Evolutionary conservation across 2,329 filamentous ascomycete species (phyloP).

Genomic region (Mycosphaerella arachidis): DNA sequence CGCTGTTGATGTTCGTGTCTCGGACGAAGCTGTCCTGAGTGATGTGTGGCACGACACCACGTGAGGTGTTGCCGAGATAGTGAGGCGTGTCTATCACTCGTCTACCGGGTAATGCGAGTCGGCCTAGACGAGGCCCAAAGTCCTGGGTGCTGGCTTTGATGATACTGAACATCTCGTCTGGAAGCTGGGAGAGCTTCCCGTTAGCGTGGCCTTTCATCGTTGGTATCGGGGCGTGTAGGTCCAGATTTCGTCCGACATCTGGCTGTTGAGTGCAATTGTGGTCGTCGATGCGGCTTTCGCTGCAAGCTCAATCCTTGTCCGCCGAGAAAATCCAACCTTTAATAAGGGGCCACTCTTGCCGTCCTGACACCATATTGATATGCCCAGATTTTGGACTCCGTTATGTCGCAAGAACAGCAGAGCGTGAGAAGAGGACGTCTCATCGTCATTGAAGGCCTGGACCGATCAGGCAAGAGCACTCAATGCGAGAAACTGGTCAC

Average conservation of each 20-base stretch:
- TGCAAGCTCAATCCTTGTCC: not conserved
- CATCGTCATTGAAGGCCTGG: constrained; percentile 81
- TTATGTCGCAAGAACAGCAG: not conserved
- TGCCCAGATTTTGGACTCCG: no score
- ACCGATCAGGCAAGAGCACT: constrained; percentile 87
- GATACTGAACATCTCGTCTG: constrained; percentile 44
- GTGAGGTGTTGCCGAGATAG: constrained; percentile 73
- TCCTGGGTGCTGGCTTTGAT: constrained; percentile 34
- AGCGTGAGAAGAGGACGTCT: constrained; percentile 55
- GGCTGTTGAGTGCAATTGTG: no score
- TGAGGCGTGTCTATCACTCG: constrained; percentile 74
- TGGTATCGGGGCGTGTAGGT: not conserved
- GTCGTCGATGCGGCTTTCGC: no score
- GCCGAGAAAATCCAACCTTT: no score
- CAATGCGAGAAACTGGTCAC: constrained; percentile 68
- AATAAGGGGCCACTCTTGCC: no score
- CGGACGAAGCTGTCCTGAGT: constrained; percentile 75
- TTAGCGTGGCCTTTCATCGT: constrained; percentile 15
- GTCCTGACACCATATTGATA: no score
- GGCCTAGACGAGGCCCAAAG: constrained; percentile 61
- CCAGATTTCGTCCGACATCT: no score
- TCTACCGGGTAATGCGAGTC: constrained; percentile 58
- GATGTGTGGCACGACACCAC: constrained; percentile 81
- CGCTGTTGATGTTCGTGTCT: constrained; percentile 60
- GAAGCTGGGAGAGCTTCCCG: constrained; percentile 11